Base-by-base conservation (phyloP, 2,329 filamentous ascomycete genomes). In the Stachybotrys echinatus region DNA sequence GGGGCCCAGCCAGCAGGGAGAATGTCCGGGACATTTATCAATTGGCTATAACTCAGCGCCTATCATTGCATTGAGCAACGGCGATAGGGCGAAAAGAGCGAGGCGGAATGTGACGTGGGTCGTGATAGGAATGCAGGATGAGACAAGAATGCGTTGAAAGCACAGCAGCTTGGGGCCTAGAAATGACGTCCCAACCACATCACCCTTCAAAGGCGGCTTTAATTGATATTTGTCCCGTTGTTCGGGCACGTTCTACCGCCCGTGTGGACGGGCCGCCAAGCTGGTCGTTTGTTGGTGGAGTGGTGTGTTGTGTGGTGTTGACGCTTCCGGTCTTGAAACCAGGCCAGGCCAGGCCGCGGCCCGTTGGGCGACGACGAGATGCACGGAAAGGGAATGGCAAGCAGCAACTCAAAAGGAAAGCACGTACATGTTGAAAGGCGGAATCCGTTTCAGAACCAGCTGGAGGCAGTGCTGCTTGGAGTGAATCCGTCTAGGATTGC, bases 371-470 rank as follows among this genome's bases (percentile, higher is more conserved):
- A 34, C 27, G 14, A 3, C 27, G 10, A n/a, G n/a, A 34, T 34
- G 27, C 10, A 8, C 27, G 27, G 2, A 8, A 34, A 34, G 14
- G 27, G 27, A 34, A 5, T 34, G 27, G 20, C 20, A 45, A 45
- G 19, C 10, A 45, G 22, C 10, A 40, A 10, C 8, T 7, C 17
- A 37, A 37, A 37, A 8, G 10, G 17, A 17, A 37, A 47, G 3
- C 27, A 39, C n/a, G n/a, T 55, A 57, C 52, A 6, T 45, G 23
- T 45, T 55, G 45, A 43, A 50, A 50, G 49, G 54, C 50, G 48
- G 45, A 56, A 48, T 59, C 52, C 54, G 54, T 50, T 54, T 57
- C 57, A 58, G 53, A 53, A 58, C 56, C 56, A 55, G 57, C 54
- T 56, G 57, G 52, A 48, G 47, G 50, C 49, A 51, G 48, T 40